phyloP scores from a whole-genome alignment of 1,139 yeast species.

The Scheffersomyces illinoinensis region DNA sequence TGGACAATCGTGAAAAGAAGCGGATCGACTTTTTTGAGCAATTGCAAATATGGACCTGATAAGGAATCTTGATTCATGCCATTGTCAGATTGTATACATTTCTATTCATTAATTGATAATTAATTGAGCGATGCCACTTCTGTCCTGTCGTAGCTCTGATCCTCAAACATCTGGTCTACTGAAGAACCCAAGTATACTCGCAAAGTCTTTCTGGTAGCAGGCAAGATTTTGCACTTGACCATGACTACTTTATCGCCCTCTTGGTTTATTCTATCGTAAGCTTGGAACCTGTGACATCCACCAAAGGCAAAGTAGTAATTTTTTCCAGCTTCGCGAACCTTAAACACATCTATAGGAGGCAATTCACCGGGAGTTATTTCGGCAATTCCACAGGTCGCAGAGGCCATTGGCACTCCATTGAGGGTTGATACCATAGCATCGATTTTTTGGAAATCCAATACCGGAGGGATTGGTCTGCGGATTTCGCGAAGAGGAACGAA shows the following conservation, averaged over 20 bases:
- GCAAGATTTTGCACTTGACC: constrained; percentile 66
- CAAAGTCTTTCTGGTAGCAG: constrained; percentile 65
- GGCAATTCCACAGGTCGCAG: constrained; percentile 60
- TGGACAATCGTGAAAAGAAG: constrained; percentile 25
- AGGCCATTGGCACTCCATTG: constrained; percentile 61
- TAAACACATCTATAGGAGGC: constrained; percentile 76
- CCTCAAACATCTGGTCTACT: constrained; percentile 54
- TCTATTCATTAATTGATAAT: not conserved
- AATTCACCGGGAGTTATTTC: constrained; percentile 62
- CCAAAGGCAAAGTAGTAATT: constrained; percentile 78
- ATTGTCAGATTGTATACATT: not conserved
- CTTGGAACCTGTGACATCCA: constrained; percentile 83
- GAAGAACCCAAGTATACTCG: constrained; percentile 65
- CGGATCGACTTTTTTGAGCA: constrained; percentile 51
- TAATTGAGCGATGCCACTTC: not conserved
- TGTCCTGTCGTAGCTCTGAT: constrained; percentile 5
- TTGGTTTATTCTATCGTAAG: constrained; percentile 52
- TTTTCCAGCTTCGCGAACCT: constrained; percentile 61
- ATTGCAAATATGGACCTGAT: constrained; percentile 35
- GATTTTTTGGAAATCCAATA: constrained; percentile 67
- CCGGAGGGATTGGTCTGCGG: constrained; percentile 82
- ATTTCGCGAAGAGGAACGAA: constrained; percentile 66
- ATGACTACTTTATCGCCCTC: constrained; percentile 31
- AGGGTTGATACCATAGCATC: constrained; percentile 79
- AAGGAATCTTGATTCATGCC: not conserved